phyloP scores from a whole-genome alignment of 1,284 basidiomycete species.

The Microbotryum saponariae region DNA sequence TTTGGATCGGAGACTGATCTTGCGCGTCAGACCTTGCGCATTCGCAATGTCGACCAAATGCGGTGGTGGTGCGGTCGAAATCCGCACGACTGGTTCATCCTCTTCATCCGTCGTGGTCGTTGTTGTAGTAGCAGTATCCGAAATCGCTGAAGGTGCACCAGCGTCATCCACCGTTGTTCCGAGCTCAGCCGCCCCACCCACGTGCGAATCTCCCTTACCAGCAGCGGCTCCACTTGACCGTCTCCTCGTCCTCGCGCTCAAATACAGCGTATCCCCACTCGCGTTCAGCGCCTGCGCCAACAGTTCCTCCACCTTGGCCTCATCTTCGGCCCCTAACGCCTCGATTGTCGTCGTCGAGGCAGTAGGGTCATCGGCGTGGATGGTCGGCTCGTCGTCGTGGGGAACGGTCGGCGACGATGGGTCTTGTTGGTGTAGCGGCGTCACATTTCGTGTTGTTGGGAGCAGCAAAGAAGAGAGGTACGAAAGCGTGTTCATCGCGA shows the following conservation, averaged over 20 bases:
- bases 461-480: constrained; percentile 1
- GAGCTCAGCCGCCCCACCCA: background rate
- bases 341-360: background rate
- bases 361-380: background rate
- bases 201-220: background rate
- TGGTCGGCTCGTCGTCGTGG: background rate
- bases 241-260: background rate
- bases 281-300: too few species aligned
- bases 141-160: too few species aligned
- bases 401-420: background rate
- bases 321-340: background rate
- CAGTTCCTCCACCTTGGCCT: background rate
- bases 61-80: too few species aligned
- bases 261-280: background rate
- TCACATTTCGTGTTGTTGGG: background rate
- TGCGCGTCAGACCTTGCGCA: too few species aligned
- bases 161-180: background rate
- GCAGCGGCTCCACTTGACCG: background rate
- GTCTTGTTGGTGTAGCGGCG: too few species aligned
- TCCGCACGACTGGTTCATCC: too few species aligned
- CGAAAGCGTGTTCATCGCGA: constrained; percentile 1
- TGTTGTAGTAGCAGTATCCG: too few species aligned
- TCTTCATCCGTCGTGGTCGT: too few species aligned
- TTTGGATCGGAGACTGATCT: too few species aligned
- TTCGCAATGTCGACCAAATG: too few species aligned